phyloP scores from a whole-genome alignment of 2,329 filamentous ascomycete species.

The Colletotrichum aenigma region DNA sequence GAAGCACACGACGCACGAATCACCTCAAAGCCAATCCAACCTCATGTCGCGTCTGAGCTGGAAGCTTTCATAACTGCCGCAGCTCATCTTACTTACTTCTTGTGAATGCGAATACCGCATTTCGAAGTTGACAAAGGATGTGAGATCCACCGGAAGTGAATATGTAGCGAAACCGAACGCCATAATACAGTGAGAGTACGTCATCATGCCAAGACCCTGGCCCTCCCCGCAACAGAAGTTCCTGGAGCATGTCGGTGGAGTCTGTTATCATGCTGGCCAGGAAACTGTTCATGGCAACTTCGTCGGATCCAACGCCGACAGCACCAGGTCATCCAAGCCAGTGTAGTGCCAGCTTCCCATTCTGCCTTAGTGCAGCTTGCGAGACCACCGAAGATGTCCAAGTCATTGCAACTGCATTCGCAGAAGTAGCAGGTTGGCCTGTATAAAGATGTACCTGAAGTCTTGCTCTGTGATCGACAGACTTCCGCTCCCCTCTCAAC shows the following conservation, averaged over 20 bases:
- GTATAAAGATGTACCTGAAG: neutral
- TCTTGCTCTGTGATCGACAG: neutral
- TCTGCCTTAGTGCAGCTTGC: neutral
- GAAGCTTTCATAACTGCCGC: neutral
- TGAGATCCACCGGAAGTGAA: neutral
- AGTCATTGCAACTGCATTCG: neutral
- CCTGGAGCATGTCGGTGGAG: neutral
- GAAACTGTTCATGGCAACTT: neutral
- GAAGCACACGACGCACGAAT: neutral
- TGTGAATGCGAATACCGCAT: neutral
- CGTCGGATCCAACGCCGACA: neutral
- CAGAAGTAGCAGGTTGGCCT: neutral
- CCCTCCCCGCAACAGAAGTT: neutral
- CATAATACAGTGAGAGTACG: neutral
- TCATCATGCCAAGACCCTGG: neutral
- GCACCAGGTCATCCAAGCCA: neutral
- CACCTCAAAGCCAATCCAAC: neutral
- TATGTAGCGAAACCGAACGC: neutral
- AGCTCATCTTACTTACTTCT: neutral
- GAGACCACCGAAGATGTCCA: neutral
- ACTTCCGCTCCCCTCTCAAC: neutral
- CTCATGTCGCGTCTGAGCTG: neutral
- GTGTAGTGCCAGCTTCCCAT: neutral
- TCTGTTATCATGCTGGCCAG: neutral
- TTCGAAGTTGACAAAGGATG: neutral